phyloP scores from a whole-genome alignment of 2,329 filamentous ascomycete species.

The Diaporthe capsici region DNA sequence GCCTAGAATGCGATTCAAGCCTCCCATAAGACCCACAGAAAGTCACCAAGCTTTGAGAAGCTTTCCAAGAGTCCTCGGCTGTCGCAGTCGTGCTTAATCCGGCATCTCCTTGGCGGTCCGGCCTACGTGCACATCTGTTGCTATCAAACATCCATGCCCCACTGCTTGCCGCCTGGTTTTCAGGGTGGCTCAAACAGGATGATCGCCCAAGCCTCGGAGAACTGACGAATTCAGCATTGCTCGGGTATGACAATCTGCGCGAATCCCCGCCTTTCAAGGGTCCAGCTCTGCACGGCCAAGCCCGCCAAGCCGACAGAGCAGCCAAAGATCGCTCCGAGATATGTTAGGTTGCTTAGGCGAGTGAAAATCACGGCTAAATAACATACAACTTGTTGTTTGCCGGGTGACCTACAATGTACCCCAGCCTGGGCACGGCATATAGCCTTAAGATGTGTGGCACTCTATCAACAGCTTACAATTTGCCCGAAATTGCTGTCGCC shows the following conservation, averaged over 20 bases:
- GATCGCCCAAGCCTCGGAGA: background rate
- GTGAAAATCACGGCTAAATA: conserved; percentile 24
- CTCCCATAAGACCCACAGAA: background rate
- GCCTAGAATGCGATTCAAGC: background rate
- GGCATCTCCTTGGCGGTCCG: background rate
- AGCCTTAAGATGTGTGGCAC: background rate
- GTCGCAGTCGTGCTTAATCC: background rate
- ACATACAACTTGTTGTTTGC: background rate
- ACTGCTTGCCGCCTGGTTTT: background rate
- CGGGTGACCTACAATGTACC: background rate
- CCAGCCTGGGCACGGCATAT: conserved; percentile 20
- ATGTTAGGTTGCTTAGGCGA: background rate
- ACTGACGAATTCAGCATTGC: background rate
- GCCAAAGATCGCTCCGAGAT: background rate
- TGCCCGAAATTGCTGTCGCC: conserved; percentile 14
- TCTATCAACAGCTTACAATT: background rate
- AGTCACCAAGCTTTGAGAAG: background rate
- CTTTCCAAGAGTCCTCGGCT: conserved; percentile 17
- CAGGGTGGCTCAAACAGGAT: background rate
- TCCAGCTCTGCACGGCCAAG: conserved; percentile 16
- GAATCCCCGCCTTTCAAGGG: conserved; percentile 4
- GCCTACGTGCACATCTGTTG: background rate
- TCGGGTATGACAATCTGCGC: background rate
- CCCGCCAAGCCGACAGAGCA: conserved; percentile 14
- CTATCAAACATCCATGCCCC: background rate